Conservation (phyloP, 148 eudicot genomes). For the Persicaria maculosa region DNA sequence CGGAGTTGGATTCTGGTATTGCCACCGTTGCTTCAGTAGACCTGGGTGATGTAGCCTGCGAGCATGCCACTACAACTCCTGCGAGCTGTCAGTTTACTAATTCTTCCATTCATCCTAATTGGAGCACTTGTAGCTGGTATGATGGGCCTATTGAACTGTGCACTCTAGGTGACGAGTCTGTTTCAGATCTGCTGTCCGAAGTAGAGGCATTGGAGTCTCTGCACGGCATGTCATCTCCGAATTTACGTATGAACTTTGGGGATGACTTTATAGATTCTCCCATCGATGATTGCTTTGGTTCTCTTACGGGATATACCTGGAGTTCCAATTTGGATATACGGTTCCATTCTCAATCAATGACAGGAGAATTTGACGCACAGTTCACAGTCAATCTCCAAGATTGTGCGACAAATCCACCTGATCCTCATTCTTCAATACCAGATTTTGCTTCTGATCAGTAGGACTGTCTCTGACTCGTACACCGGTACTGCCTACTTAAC, state of each 20-base stretch:
- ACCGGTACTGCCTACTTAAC: background rate
- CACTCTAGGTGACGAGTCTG: constrained; percentile 83
- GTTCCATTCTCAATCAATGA: constrained; percentile 16
- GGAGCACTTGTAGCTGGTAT: constrained; percentile 49
- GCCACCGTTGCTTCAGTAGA: too few relatives aligned
- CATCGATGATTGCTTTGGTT: constrained; percentile 53
- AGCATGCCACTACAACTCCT: background rate
- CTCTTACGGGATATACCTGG: constrained; percentile 48
- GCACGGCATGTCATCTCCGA: constrained; percentile 54
- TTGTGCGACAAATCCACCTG: constrained; percentile 18
- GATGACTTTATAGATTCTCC: constrained; percentile 55
- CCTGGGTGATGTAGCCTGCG: background rate
- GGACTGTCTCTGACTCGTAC: background rate
- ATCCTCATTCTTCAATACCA: background rate
- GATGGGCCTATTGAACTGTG: constrained; percentile 68
- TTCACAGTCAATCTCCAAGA: constrained; percentile 19
- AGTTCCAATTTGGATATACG: constrained; percentile 44
- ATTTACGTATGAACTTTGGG: constrained; percentile 53
- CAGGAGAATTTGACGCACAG: constrained; percentile 4
- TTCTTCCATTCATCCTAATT: constrained; percentile 29
- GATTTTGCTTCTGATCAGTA: constrained; percentile 9
- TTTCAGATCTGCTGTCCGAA: constrained; percentile 88
- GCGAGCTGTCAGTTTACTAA: constrained; percentile 24
- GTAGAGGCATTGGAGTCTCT: constrained; percentile 95
- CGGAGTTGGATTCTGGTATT: background rate